Conservation (phyloP, 192 early-diverging fungal genomes). For the Lobosporangium transversale region DNA sequence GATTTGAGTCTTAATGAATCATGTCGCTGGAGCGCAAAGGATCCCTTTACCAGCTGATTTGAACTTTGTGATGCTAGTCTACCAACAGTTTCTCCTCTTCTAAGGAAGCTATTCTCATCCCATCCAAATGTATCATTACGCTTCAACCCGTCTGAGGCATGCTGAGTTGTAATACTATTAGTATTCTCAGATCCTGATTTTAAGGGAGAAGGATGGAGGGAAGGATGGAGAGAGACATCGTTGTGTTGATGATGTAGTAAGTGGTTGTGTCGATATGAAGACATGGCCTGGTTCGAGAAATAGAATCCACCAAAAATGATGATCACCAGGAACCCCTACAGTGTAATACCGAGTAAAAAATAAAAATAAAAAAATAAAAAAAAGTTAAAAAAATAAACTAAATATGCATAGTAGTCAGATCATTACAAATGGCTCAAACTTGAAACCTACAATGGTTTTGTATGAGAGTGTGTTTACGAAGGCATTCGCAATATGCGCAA, state of each 20-base stretch:
- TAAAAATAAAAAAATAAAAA: not conserved
- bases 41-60: not conserved
- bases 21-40: not conserved
- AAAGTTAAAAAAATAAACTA: not conserved
- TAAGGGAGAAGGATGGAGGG: not conserved
- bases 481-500: slow-evolving; percentile 84
- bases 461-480: slow-evolving; percentile 88
- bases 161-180: too few species aligned
- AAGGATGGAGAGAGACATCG: too few species aligned
- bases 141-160: too few species aligned
- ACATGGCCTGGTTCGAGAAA: slow-evolving; percentile 33
- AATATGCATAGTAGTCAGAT: not conserved
- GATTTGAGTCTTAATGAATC: not conserved
- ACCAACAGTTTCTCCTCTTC: not conserved
- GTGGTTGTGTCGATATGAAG: slow-evolving; percentile 32
- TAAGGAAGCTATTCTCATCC: too few species aligned
- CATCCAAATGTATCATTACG: too few species aligned
- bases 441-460: slow-evolving; percentile 75
- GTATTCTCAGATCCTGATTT: not conserved
- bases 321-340: slow-evolving; percentile 34
- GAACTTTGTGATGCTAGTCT: not conserved
- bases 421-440: too few species aligned
- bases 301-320: slow-evolving; percentile 37
- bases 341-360: not conserved
- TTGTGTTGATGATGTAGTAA: slow-evolving; percentile 35